phyloP scores from a whole-genome alignment of 2,329 filamentous ascomycete genomes.

The Aspergillus persii region DNA sequence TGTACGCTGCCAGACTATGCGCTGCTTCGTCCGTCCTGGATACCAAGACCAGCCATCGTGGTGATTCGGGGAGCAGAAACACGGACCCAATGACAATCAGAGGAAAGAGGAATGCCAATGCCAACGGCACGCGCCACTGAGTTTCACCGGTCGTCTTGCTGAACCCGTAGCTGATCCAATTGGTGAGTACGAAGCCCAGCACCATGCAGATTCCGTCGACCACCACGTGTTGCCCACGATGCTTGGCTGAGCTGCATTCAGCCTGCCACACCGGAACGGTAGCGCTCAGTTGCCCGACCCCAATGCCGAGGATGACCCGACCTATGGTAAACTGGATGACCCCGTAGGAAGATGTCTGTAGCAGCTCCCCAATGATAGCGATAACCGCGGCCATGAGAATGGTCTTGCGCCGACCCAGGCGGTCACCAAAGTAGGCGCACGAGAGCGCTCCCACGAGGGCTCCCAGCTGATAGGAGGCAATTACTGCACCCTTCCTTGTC shows the following conservation, averaged over 20 bases:
- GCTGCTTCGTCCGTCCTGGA: constrained; percentile 23
- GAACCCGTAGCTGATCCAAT: constrained; percentile 48
- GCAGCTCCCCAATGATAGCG: constrained; percentile 43
- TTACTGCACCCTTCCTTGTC: constrained; percentile 37
- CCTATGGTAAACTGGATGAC: constrained; percentile 49
- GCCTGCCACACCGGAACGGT: constrained; percentile 48
- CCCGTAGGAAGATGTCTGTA: constrained; percentile 47
- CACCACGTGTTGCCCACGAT: constrained; percentile 23
- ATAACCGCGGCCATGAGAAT: constrained; percentile 43
- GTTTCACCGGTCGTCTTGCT: constrained; percentile 26
- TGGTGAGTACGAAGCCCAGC: constrained; percentile 42
- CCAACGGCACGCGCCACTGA: constrained; percentile 41
- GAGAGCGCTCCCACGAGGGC: constrained; percentile 48
- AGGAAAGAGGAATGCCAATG: constrained; percentile 32
- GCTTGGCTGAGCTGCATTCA: constrained; percentile 16
- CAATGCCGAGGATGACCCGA: constrained; percentile 45
- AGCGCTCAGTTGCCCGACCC: constrained; percentile 44
- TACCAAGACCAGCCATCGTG: constrained; percentile 34
- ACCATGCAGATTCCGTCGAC: constrained; percentile 43
- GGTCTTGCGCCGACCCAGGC: constrained; percentile 46
- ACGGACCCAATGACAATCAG: constrained; percentile 26
- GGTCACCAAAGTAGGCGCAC: constrained; percentile 47
- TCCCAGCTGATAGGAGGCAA: constrained; percentile 42
- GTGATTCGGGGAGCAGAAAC: constrained; percentile 34
- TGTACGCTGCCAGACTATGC: constrained; percentile 16